Base-by-base conservation (phyloP, 495 filamentous ascomycete species). In the Trichoderma gamsii region DNA sequence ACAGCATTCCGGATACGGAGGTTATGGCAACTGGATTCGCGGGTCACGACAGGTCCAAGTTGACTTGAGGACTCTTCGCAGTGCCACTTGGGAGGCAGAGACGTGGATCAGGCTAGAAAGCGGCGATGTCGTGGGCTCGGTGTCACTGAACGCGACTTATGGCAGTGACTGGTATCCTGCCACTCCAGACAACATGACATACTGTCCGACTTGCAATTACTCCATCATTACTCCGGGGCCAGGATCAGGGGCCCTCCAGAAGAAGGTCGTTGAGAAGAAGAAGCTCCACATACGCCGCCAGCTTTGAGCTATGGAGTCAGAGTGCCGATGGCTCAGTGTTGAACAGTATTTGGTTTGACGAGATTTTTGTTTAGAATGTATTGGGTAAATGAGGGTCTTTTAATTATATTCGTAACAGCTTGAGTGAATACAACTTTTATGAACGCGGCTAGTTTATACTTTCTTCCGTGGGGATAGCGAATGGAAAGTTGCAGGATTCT, bases 1-100 rank as follows among this genome's bases (percentile, higher is more conserved):
- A n/a, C 84, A 87, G 67, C 88, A 89, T 68, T 83, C 82, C 0
- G 89, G 90, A 8, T 92, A 90, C 67, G 89, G 89, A 0, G 90
- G 90, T 0, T 92, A 92, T 69, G 87, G 88, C 0, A 80, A 77
- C 67, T 87, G 85, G 81, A 82, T 81, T 9, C 81, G 89, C 0
- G 89, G 89, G 0, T 79, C 80, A 13, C 77, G 90, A 7, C 86
- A 89, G 69, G 75, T 91, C 9, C 71, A 80, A 0, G 73, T 90
- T n/a, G 75, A 79, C 9, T 68, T 78, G 71, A 71, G 72, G 3
- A 69, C 70, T 4, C 68, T 80, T 1, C 23, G 49, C 15, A 25
- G 18, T 25, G 63, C 65, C 35, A 76, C 83, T 9, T 70, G 80
- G 41, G 77, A 76, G 21, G 73, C 87, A 1, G 81, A 88, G 56